phyloP scores from a whole-genome alignment of 768 basidiomycete species.

The Cyclocybe aegerita region DNA sequence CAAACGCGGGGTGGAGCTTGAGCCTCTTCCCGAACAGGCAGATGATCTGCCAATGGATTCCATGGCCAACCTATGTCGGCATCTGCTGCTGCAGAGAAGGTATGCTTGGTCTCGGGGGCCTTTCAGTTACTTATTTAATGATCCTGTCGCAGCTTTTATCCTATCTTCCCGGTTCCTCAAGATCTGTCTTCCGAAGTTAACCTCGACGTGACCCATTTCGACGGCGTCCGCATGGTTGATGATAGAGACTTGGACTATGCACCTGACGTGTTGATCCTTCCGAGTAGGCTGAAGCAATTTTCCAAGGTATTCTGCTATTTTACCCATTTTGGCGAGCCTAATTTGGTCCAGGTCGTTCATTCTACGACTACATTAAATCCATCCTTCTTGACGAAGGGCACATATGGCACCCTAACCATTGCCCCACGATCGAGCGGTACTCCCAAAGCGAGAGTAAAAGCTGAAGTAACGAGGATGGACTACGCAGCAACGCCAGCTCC shows the following conservation, averaged over 20 bases:
- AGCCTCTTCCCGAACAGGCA: conserved; percentile 37
- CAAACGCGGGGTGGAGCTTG: conserved; percentile 63
- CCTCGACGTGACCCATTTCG: conserved; percentile 82
- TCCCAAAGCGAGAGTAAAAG: conserved; percentile 33
- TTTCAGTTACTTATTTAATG: too few relatives aligned
- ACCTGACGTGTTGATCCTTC: conserved; percentile 85
- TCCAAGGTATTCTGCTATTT: conserved; percentile 62
- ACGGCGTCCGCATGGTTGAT: conserved; percentile 36
- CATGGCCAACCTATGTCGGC: conserved; percentile 78
- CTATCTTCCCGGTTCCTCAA: conserved; percentile 83
- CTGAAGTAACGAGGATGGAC: conserved; percentile 32
- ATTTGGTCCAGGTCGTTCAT: conserved; percentile 62
- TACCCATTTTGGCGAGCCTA: neutral
- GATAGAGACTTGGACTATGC: conserved; percentile 44
- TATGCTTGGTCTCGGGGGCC: conserved; percentile 24
- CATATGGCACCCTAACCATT: conserved; percentile 48
- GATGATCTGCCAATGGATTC: conserved; percentile 59
- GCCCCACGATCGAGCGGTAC: conserved; percentile 21
- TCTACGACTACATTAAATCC: conserved; percentile 84
- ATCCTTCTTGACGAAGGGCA: conserved; percentile 65
- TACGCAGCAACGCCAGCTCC: conserved; percentile 6
- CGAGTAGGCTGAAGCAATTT: conserved; percentile 89
- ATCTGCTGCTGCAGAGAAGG: conserved; percentile 88
- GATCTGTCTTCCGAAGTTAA: conserved; percentile 81
- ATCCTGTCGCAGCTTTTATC: conserved; percentile 74